Conservation (phyloP, 1,139 yeast genomes). For the Sugiyamaella novakii region DNA sequence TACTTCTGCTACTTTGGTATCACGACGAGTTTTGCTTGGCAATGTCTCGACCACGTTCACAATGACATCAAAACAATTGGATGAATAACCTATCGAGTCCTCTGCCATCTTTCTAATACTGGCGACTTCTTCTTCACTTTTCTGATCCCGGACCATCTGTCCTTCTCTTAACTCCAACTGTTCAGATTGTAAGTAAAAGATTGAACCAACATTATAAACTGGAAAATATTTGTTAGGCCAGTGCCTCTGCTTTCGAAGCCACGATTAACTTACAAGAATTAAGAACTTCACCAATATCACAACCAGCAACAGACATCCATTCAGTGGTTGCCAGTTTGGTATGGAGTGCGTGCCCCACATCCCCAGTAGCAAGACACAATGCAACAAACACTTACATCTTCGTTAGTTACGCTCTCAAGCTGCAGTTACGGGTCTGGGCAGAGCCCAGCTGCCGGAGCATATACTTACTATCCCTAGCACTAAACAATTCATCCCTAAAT, state of each 20-base stretch:
- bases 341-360: conserved; percentile 60
- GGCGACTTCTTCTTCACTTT: conserved; percentile 31
- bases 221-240: conserved; percentile 9
- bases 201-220: conserved; percentile 72
- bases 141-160: conserved; percentile 33
- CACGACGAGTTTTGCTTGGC: conserved; percentile 49
- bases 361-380: conserved; percentile 66
- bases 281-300: conserved; percentile 64
- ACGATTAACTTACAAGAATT: conserved; percentile 44
- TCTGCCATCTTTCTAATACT: conserved; percentile 24
- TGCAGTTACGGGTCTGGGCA: conserved; percentile 3
- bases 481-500: conserved; percentile 72
- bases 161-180: conserved; percentile 57
- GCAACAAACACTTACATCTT: conserved; percentile 54
- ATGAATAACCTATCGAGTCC: conserved; percentile 31
- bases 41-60: conserved; percentile 56
- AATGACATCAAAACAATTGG: conserved; percentile 42
- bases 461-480: conserved; percentile 56
- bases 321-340: conserved; percentile 68
- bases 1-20: conserved; percentile 57
- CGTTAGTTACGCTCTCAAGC: conserved; percentile 5
- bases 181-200: conserved; percentile 71
- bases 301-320: conserved; percentile 73
- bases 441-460: conserved; percentile 6
- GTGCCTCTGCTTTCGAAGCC: background rate